Base-by-base conservation (phyloP, 768 basidiomycete genomes). In the Lyophyllum atratum region DNA sequence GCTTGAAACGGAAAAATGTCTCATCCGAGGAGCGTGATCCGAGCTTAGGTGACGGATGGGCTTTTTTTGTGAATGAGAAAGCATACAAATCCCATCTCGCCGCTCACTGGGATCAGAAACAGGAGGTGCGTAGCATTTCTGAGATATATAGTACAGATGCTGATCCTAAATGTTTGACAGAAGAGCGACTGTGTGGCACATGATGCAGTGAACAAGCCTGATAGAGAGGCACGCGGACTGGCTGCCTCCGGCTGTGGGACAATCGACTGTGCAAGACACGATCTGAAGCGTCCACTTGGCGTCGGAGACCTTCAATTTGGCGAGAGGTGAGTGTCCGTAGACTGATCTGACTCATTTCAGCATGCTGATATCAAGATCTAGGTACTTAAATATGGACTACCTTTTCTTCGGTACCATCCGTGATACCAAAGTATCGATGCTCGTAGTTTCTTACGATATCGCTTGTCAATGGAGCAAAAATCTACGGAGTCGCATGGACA, bases 391-490 rank as follows among this genome's bases (percentile, higher is more conserved):
- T n/a, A n/a, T n/a, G n/a, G n/a, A n/a, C n/a, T n/a, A n/a, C n/a
- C n/a, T n/a, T n/a, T n/a, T n/a, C n/a, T 39, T 11, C 4, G 28
- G 58, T 8, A 61, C 56, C 37, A 46, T 70, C 12, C 24, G 21
- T 17, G 54, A 58, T 31, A 49, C 52, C 17, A 24, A n/a, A 0
- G 47, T 61, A 1, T 28, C 34, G 3, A 33, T 21, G 0, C 25
- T 67, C 3, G 34, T 62, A n/a, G 42, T 65, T 1, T 67, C 64
- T 0, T 71, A 71, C 40, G 70, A 70, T 47, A 72, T 71, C 29
- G 66, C 60, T 1, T 71, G 70, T 44, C 70, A 71, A 47, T 71
- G 65, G 61, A 44, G 21, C 15, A 60, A 52, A 15, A 62, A 68
- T 26, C 46, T 70, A 8, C 29, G 37, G 15, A 47, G 55, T 42